Conservation (phyloP, 805 yeast species). For the baker's yeast (Saccharomyces cerevisiae) region DNA sequence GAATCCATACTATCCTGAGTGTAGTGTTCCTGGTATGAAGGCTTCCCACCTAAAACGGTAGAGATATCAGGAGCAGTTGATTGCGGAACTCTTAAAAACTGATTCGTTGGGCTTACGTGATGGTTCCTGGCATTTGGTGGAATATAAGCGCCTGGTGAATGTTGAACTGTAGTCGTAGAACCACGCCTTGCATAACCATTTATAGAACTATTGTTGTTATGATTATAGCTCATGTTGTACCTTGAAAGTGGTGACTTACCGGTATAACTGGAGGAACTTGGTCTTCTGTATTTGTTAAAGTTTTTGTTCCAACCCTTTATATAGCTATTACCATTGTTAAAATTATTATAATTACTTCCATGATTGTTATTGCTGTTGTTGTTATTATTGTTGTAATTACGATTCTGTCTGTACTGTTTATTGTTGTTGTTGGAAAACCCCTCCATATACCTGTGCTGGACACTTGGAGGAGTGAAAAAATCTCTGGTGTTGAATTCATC, state of each 20-base stretch:
- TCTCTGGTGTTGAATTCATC: slow-evolving; percentile 53
- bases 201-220: neutral
- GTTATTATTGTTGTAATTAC: slow-evolving; percentile 11
- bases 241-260: slow-evolving; percentile 4
- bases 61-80: slow-evolving; percentile 18
- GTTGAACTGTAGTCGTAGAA: slow-evolving; percentile 14
- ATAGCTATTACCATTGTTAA: slow-evolving; percentile 7
- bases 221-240: slow-evolving; percentile 3
- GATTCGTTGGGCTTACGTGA: slow-evolving; percentile 5
- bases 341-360: slow-evolving; percentile 10
- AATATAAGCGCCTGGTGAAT: slow-evolving; percentile 49
- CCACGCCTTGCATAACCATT: slow-evolving; percentile 8
- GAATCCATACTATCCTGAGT: slow-evolving; percentile 4
- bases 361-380: slow-evolving; percentile 11
- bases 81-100: slow-evolving; percentile 9
- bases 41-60: slow-evolving; percentile 13
- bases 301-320: slow-evolving; percentile 2
- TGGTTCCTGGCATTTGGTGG: slow-evolving; percentile 57
- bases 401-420: slow-evolving; percentile 20
- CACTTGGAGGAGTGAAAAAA: slow-evolving; percentile 71
- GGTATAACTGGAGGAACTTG: slow-evolving; percentile 13
- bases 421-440: slow-evolving; percentile 40
- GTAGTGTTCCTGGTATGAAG: slow-evolving; percentile 17
- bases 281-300: slow-evolving; percentile 15
- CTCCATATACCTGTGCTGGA: slow-evolving; percentile 62